phyloP scores from a whole-genome alignment of 1,139 yeast genomes.

The Candida albicans region DNA sequence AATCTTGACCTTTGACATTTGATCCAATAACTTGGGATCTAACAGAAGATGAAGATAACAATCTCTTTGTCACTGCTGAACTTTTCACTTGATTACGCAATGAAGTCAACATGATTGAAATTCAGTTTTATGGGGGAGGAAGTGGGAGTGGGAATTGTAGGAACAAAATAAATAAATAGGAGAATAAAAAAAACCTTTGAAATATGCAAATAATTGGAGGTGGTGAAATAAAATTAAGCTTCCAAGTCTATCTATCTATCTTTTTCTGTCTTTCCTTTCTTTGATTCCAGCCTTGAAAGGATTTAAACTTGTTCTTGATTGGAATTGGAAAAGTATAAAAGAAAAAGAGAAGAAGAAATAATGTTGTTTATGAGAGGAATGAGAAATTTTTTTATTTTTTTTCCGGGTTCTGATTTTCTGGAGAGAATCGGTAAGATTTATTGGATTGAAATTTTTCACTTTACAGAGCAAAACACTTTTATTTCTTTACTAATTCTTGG shows the following conservation, averaged over 20 bases:
- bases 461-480: too few species aligned
- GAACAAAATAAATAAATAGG: not conserved
- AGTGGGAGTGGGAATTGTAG: not conserved
- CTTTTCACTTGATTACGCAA: slow-evolving; percentile 13
- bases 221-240: not conserved
- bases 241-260: slow-evolving; percentile 1
- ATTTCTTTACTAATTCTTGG: too few species aligned
- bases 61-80: slow-evolving; percentile 13
- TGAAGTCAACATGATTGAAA: slow-evolving; percentile 14
- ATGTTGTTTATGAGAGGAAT: not conserved
- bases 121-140: not conserved
- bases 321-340: slow-evolving; percentile 1
- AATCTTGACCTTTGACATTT: slow-evolving; percentile 51
- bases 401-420: slow-evolving; percentile 1
- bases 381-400: slow-evolving; percentile 4
- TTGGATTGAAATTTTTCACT: too few species aligned
- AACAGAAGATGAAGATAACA: slow-evolving; percentile 31
- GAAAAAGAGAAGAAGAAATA: not conserved
- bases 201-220: not conserved
- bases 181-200: not conserved
- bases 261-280: slow-evolving; percentile 1
- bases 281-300: slow-evolving; percentile 5
- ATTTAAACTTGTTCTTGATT: slow-evolving; percentile 1
- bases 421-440: not conserved
- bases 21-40: slow-evolving; percentile 41